A percentile compares a stretch with the other conserved stretches of the same genome.
Evolutionary conservation across 2,329 filamentous ascomycete genomes (phyloP).

Genomic region (Penicillium sp.): DNA sequence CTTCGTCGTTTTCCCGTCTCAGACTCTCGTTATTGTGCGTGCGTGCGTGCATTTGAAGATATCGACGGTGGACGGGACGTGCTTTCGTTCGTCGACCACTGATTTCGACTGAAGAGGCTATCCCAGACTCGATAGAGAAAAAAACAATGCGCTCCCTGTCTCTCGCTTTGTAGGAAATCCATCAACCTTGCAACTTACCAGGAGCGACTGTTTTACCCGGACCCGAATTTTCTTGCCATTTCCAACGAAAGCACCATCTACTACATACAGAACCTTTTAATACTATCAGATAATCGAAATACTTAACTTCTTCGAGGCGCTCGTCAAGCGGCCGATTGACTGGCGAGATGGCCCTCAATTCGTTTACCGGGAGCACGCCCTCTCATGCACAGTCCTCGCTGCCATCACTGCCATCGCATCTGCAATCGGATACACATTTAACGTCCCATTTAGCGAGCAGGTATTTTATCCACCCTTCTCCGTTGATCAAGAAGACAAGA

Average conservation of each 20-base stretch:
- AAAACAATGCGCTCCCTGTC: constrained; percentile 1
- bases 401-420: constrained; percentile 74
- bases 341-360: constrained; percentile 36
- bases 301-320: neutral
- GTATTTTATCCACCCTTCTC: constrained; percentile 22
- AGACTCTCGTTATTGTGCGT: neutral
- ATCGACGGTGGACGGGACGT: too few relatives aligned
- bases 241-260: neutral
- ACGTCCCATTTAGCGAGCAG: constrained; percentile 50
- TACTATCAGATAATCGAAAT: neutral
- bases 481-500: constrained; percentile 5
- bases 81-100: neutral
- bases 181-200: neutral
- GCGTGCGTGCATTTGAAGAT: neutral
- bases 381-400: constrained; percentile 78
- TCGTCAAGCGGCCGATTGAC: neutral
- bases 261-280: neutral
- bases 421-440: constrained; percentile 50
- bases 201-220: neutral
- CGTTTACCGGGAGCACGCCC: constrained; percentile 43
- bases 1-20: neutral
- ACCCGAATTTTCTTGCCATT: neutral
- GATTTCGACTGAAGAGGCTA: neutral
- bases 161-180: constrained; percentile 5
- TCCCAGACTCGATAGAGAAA: neutral